phyloP scores from a whole-genome alignment of 2,329 filamentous ascomycete species.

The Neonectria ditissima region DNA sequence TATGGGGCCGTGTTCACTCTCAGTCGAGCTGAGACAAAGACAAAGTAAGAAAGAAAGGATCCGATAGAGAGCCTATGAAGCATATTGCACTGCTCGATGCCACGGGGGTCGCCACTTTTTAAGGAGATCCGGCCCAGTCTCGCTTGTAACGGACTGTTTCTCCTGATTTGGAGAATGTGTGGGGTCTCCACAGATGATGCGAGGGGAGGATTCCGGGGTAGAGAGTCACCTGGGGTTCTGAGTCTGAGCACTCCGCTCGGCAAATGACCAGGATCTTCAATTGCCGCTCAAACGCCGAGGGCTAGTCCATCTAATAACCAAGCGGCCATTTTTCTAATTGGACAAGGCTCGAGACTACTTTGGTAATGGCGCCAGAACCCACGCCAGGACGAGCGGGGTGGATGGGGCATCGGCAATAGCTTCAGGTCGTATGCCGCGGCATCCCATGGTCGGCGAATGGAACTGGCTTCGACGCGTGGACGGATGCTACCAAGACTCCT shows the following conservation, averaged over 20 bases:
- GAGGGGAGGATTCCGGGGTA: conserved; percentile 20
- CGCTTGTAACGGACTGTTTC: not conserved
- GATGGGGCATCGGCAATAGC: not conserved
- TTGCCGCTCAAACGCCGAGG: conserved; percentile 20
- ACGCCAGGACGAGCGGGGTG: not conserved
- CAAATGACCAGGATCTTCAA: conserved; percentile 9
- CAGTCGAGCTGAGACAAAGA: not conserved
- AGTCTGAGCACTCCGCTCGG: conserved; percentile 8
- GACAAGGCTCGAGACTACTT: not conserved
- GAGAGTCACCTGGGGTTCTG: conserved; percentile 20
- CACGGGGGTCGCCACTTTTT: conserved; percentile 10
- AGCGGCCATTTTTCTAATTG: not conserved
- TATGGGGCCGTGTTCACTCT: not conserved
- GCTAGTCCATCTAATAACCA: no score
- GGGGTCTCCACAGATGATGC: conserved; percentile 26
- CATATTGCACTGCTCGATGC: not conserved
- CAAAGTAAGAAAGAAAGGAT: not conserved
- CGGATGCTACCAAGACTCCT: not conserved
- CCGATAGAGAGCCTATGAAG: not conserved
- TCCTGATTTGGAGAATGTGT: not conserved
- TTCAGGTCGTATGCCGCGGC: not conserved
- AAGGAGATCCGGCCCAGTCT: not conserved
- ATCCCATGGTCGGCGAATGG: conserved; percentile 2
- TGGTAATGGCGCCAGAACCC: conserved; percentile 3
- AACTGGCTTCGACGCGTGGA: not conserved